Conservation (phyloP, 1,284 basidiomycete genomes). For the Phellopilus nigrolimitatus region DNA sequence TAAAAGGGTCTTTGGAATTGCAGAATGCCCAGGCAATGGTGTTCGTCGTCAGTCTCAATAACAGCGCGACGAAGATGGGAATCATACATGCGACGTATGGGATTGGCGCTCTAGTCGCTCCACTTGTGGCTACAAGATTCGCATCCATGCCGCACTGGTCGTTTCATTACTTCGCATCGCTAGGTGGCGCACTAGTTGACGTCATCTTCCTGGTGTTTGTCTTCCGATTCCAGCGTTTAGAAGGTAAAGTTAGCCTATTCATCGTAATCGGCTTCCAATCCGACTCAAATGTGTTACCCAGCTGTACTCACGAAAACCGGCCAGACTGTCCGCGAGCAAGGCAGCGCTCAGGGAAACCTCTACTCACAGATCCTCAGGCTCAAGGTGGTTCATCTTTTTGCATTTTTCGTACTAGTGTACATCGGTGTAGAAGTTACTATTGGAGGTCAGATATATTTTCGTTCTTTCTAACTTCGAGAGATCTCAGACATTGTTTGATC, state of each 20-base stretch:
- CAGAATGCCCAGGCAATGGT: constrained; percentile 56
- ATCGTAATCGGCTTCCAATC: too few species aligned
- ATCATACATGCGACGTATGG: constrained; percentile 51
- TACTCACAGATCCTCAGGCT: constrained; percentile 52
- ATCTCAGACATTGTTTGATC: not conserved
- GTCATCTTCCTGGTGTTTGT: constrained; percentile 38
- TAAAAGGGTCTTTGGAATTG: too few species aligned
- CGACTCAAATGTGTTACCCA: not conserved
- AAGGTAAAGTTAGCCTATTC: constrained; percentile 42
- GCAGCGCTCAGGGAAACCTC: not conserved
- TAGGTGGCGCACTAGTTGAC: constrained; percentile 50
- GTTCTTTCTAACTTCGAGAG: not conserved
- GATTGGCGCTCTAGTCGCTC: constrained; percentile 53
- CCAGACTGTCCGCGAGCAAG: not conserved
- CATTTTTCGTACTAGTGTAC: constrained; percentile 59
- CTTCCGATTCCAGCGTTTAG: constrained; percentile 53
- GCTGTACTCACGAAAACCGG: constrained; percentile 1
- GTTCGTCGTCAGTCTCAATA: constrained; percentile 43
- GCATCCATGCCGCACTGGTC: too few species aligned
- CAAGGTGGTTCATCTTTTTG: constrained; percentile 51
- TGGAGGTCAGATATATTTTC: constrained; percentile 34
- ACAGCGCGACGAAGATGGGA: constrained; percentile 46
- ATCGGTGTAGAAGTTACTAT: constrained; percentile 65
- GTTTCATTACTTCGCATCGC: constrained; percentile 59
- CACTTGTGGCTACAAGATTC: constrained; percentile 64